Percentiles rank a stretch among this genome's conserved stretches.
These are phyloP conservation scores for Porodaedalea pini DNA, from an alignment of 1,284 basidiomycete species.

Conservation along the genomic window DNA sequence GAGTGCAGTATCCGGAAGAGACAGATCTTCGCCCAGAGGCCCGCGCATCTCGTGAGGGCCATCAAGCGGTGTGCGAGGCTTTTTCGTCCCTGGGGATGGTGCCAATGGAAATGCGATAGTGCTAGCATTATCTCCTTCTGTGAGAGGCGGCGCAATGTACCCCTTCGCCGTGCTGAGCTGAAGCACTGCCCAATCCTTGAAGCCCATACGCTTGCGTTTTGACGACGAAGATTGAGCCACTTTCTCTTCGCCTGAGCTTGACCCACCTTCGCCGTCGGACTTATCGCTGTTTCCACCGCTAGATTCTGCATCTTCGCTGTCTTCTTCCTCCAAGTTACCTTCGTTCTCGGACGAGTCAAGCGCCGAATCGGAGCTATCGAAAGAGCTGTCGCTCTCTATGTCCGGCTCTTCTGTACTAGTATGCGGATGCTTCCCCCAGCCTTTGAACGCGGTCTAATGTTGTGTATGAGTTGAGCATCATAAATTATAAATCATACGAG, in stretches of 20 bases:
- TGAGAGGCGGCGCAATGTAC: too few species aligned
- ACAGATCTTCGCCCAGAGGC: too few species aligned
- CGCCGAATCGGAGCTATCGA: slow-evolving; percentile 72
- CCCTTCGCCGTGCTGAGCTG: slow-evolving; percentile 63
- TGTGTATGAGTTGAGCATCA: too few species aligned
- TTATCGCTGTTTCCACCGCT: slow-evolving; percentile 21
- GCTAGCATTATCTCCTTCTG: slow-evolving; percentile 11
- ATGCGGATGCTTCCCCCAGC: too few species aligned
- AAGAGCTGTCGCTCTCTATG: slow-evolving; percentile 53
- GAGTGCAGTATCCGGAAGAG: too few species aligned
- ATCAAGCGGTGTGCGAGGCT: slow-evolving; percentile 40
- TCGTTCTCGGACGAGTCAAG: slow-evolving; percentile 46
- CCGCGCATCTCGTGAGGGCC: slow-evolving; percentile 46
- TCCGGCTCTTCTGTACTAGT: too few species aligned
- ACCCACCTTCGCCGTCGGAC: slow-evolving; percentile 21
- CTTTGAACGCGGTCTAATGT: too few species aligned
- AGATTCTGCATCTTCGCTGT: slow-evolving; percentile 6
- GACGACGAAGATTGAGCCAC: too few species aligned
- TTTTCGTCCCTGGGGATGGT: slow-evolving; percentile 31
- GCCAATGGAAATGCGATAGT: slow-evolving; percentile 5
- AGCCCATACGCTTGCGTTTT: slow-evolving; percentile 51
- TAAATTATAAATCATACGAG: too few species aligned
- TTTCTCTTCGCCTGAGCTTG: slow-evolving; percentile 16
- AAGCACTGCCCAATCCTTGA: slow-evolving; percentile 83
- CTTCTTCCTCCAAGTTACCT: slow-evolving; percentile 20